Evolutionary conservation across 495 filamentous ascomycete genomes (phyloP).

Genomic region (Hypomontagnella submonticulosa): DNA sequence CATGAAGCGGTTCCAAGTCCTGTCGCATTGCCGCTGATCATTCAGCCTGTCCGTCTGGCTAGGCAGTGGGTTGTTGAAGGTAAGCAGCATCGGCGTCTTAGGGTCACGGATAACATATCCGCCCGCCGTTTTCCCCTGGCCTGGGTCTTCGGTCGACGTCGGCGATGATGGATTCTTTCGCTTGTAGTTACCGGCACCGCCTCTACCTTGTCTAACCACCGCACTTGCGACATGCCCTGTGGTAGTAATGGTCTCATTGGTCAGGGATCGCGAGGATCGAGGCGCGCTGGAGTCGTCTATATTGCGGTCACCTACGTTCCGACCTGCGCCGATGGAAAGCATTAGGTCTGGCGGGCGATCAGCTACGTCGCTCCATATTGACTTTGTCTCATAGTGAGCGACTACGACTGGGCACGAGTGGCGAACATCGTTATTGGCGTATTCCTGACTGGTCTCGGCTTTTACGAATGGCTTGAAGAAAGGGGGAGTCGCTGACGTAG

Average conservation of each 20-base stretch:
- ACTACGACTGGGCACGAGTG: conserved; percentile 61
- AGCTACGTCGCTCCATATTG: conserved; percentile 58
- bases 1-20: conserved; percentile 48
- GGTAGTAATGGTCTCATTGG: conserved; percentile 39
- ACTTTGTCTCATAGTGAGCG: conserved; percentile 58
- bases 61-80: conserved; percentile 45
- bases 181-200: conserved; percentile 45
- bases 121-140: conserved; percentile 15
- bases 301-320: conserved; percentile 41
- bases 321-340: conserved; percentile 59
- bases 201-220: conserved; percentile 44
- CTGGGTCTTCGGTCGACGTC: conserved; percentile 2
- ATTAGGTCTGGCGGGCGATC: conserved; percentile 57
- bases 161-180: conserved; percentile 32
- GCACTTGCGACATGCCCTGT: conserved; percentile 19
- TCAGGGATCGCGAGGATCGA: conserved; percentile 35
- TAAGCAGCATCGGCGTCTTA: conserved; percentile 41
- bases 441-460: conserved; percentile 49
- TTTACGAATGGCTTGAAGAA: conserved; percentile 62
- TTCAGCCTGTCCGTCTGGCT: conserved; percentile 44
- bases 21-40: conserved; percentile 46
- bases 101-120: conserved; percentile 46
- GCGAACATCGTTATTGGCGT: conserved; percentile 58
- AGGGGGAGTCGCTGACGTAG: conserved; percentile 60
- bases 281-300: conserved; percentile 26